Conservation (phyloP, 2,329 filamentous ascomycete genomes). For the Aspergillus jensenii region DNA sequence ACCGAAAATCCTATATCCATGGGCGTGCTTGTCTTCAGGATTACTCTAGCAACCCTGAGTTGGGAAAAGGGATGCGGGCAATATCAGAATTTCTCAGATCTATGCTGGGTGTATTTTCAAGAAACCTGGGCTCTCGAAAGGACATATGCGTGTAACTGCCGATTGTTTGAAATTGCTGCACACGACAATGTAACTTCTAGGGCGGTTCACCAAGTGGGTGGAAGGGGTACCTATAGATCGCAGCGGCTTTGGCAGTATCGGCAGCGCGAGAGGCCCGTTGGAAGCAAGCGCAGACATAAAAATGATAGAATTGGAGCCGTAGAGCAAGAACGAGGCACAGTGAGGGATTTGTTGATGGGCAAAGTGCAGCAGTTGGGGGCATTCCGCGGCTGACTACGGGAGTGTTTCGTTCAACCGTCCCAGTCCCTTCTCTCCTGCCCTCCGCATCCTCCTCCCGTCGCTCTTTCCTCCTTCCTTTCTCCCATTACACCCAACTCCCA, state of each 20-base stretch:
- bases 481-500: neutral
- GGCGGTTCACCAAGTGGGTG: neutral
- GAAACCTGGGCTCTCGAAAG: neutral
- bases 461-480: constrained; percentile 10
- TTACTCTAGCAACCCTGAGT: neutral
- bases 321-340: neutral
- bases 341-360: constrained; percentile 8
- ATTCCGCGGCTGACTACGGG: constrained; percentile 17
- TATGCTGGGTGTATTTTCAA: neutral
- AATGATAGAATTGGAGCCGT: neutral
- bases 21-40: neutral
- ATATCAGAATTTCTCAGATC: neutral
- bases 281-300: neutral
- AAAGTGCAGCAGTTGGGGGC: neutral
- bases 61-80: neutral
- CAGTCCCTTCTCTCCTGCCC: constrained; percentile 6
- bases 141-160: neutral
- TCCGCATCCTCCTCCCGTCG: neutral
- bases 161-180: neutral
- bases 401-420: neutral
- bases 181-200: too few species aligned
- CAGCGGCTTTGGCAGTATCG: neutral
- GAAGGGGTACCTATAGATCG: neutral
- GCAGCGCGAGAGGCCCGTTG: neutral
- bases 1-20: neutral